Evolutionary conservation across 164 flowering plant genomes (phyloP), one percentile per base, ranked within the genome.

Genomic region (Aristolochia californica): DNA sequence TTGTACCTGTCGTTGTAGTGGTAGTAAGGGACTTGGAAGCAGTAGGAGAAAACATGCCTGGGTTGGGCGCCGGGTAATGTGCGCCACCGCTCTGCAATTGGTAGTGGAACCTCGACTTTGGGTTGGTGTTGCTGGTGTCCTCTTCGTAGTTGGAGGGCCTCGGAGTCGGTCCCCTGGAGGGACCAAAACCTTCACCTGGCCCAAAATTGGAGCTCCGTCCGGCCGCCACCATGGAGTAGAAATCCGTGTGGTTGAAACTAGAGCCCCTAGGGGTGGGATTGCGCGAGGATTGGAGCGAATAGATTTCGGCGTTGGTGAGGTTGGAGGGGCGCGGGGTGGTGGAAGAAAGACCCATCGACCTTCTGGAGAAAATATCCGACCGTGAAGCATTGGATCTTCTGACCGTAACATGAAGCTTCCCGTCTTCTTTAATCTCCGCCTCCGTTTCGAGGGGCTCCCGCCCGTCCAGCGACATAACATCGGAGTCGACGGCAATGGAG

Each of bases 401-500:
- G 0, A 90, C 97, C 5, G 93, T 87, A 17, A 90, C 82, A 57
- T 82, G 90, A 16, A 90, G 81, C 67, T 83, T 84, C 5, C 97
- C 97, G 56, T 90, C 88, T 34, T 85, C 95, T 12, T 74, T 76
- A 38, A 85, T 70, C 72, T 83, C 88, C 0, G 95, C 83, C n/a
- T 83, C 83, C 2, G 97, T 85, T 60, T 90, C 84, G 15, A 90
- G 25, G 56, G 73, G 62, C 53, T 83, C 88, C 47, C 85, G 49
- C 0, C 95, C 97, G 60, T 90, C 95, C 21, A 90, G 69, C 2
- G 95, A 87, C 67, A 87, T 64, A 51, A 90, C 77, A 63, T 90
- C 97, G 20, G 95, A 87, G 60, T 90, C 93, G 11, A 90, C 95
- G 55, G 78, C 79, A 62, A 90, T 81, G 0, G 95, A 87, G 16